Conservation (phyloP, 306 rosid species). For the Biancaea sappan region DNA sequence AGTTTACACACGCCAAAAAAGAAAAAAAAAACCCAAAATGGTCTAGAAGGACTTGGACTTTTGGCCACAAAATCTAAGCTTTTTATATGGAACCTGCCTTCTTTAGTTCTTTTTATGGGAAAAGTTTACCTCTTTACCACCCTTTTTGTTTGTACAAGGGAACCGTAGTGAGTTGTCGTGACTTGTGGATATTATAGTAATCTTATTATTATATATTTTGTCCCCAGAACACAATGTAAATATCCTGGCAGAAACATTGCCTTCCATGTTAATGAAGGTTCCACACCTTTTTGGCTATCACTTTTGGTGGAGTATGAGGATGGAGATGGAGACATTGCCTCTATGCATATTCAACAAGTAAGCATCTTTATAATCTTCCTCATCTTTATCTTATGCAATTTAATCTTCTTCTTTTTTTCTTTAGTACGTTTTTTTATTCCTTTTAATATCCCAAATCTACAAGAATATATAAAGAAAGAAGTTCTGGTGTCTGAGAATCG, state of each 20-base stretch:
- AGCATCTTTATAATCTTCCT: conserved; percentile 23
- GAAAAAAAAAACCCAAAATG: neutral
- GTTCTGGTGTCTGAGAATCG: conserved; percentile 36
- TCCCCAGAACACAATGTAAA: conserved; percentile 70
- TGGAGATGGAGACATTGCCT: conserved; percentile 88
- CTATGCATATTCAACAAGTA: conserved; percentile 82
- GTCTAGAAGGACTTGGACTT: too few relatives aligned
- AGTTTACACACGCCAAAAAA: too few relatives aligned
- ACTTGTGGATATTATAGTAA: neutral
- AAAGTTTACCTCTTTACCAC: neutral
- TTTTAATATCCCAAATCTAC: neutral
- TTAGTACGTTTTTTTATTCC: neutral
- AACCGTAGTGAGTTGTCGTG: neutral
- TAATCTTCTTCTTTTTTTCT: neutral
- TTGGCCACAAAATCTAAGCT: neutral
- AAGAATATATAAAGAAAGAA: neutral
- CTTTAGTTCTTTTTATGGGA: conserved; percentile 22
- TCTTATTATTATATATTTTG: neutral
- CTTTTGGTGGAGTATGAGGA: conserved; percentile 84
- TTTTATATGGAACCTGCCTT: conserved; percentile 10
- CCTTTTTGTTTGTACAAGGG: conserved; percentile 24
- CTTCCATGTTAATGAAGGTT: conserved; percentile 91
- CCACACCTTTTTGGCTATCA: conserved; percentile 83
- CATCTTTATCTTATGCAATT: neutral
- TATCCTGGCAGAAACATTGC: conserved; percentile 78